Evolutionary conservation across 495 filamentous ascomycete species (phyloP).

Genomic region (Daldinia childiae): DNA sequence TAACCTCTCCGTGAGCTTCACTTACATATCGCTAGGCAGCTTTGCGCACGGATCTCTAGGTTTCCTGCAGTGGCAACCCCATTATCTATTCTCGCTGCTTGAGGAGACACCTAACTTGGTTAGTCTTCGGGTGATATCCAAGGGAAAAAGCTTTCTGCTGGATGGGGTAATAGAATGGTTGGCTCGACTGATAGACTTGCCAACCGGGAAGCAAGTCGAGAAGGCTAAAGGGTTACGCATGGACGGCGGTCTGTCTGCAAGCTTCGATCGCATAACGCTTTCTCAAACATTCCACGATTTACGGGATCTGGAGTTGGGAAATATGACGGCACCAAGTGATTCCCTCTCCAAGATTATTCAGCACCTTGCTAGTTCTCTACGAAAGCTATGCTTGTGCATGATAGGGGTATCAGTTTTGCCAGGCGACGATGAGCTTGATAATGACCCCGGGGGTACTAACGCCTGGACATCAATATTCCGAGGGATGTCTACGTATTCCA

Average conservation of each 20-base stretch:
- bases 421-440: slow-evolving; percentile 39
- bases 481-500: slow-evolving; percentile 20
- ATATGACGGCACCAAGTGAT: slow-evolving; percentile 31
- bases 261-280: not conserved
- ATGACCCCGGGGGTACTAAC: slow-evolving; percentile 31
- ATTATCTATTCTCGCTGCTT: slow-evolving; percentile 39
- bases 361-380: slow-evolving; percentile 25
- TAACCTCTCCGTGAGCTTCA: slow-evolving; percentile 39
- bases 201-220: slow-evolving; percentile 10
- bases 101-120: slow-evolving; percentile 37
- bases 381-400: slow-evolving; percentile 19
- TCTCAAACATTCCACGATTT: slow-evolving; percentile 22
- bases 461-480: slow-evolving; percentile 39
- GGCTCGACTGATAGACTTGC: slow-evolving; percentile 19
- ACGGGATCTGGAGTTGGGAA: slow-evolving; percentile 22
- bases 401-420: slow-evolving; percentile 26
- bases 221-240: not conserved
- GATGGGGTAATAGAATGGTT: slow-evolving; percentile 41
- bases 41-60: slow-evolving; percentile 21
- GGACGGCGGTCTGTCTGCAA: not conserved
- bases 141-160: slow-evolving; percentile 21
- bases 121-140: slow-evolving; percentile 29
- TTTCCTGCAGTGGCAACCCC: slow-evolving; percentile 39
- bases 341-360: slow-evolving; percentile 28
- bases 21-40: slow-evolving; percentile 34